Base-by-base conservation (phyloP, 306 rosid genomes). In the Pterocarpus santalinus region DNA sequence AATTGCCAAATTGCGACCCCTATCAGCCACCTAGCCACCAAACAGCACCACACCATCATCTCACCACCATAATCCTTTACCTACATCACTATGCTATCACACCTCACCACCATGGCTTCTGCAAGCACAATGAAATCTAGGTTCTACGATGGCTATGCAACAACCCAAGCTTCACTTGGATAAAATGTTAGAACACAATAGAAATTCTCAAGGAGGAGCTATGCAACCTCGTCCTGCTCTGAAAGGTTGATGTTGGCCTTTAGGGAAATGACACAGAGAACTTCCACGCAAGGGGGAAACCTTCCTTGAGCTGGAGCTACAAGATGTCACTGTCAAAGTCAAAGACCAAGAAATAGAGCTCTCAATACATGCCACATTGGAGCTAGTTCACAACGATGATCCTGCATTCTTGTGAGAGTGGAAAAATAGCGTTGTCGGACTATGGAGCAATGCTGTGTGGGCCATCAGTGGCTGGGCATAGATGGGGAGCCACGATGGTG, bases 371-470 rank as follows among this genome's bases (percentile, higher is more conserved):
- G 28, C 28, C 88, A 86, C 15, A 58, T 83, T 2, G 97, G 11
- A 92, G 75, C 91, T 92, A 90, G 66, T 85, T 92, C 3, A 92
- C 79, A 0, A 90, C 97, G 47, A 92, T 73, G 73, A 92, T 88
- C 12, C 91, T 80, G 2, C 90, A 82, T 10, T 85, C 85, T 1
- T 69, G 85, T 0, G 75, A 1, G 35, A 4, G 60, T 5, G 90
- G 39, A 8, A 80, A 83, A 56, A 63, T 71, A 12, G 1, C 72
- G 41, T 55, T 76, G 33, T 81, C 66, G 34, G 82, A 32, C 28
- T 22, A 1, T 22, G 28, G 28, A 22, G 28, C 1, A 22, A 22
- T 22, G 28, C 28, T 22, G 28, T 1, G 28, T 22, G 28, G 28
- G 28, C 28, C 28, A 22, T 22, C 28, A 1, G 28, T 22, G 28